A percentile compares a stretch with the other conserved stretches of the same genome.
phyloP scores from a whole-genome alignment of 768 basidiomycete species.

The Lentinula guzmanii region DNA sequence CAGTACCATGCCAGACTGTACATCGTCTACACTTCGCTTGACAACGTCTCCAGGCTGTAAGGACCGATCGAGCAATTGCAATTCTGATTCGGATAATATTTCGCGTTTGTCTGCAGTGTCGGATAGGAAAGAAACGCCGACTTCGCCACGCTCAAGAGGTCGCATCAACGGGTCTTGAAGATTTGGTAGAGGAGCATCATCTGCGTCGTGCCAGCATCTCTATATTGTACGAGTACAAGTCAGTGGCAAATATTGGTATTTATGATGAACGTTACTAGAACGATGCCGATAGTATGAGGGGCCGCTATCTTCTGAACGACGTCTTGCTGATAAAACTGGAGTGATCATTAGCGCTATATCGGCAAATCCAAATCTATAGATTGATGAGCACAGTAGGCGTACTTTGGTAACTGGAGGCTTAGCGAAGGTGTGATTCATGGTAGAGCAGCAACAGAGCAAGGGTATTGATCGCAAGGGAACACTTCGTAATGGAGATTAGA shows the following conservation, averaged over 20 bases:
- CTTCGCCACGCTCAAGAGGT: conserved; percentile 71
- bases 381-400: too few relatives aligned
- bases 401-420: not conserved
- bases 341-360: not conserved
- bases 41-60: conserved; percentile 78
- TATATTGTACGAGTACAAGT: conserved; percentile 22
- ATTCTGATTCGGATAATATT: conserved; percentile 65
- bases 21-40: conserved; percentile 71
- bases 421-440: not conserved
- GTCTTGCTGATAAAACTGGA: conserved; percentile 66
- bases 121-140: conserved; percentile 69
- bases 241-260: conserved; percentile 1
- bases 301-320: conserved; percentile 44
- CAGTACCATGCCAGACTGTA: conserved; percentile 72
- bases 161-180: conserved; percentile 68
- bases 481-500: not conserved
- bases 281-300: conserved; percentile 47
- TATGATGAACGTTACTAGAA: conserved; percentile 45
- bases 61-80: conserved; percentile 68
- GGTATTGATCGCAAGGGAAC: not conserved
- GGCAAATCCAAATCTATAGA: too few relatives aligned
- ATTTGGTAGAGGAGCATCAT: conserved; percentile 47
- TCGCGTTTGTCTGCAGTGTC: conserved; percentile 42
- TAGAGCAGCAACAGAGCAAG: too few relatives aligned
- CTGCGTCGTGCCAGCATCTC: conserved; percentile 89